Evolutionary conservation across 1,139 yeast genomes (phyloP).

Genomic region (Taiozyma sp.): DNA sequence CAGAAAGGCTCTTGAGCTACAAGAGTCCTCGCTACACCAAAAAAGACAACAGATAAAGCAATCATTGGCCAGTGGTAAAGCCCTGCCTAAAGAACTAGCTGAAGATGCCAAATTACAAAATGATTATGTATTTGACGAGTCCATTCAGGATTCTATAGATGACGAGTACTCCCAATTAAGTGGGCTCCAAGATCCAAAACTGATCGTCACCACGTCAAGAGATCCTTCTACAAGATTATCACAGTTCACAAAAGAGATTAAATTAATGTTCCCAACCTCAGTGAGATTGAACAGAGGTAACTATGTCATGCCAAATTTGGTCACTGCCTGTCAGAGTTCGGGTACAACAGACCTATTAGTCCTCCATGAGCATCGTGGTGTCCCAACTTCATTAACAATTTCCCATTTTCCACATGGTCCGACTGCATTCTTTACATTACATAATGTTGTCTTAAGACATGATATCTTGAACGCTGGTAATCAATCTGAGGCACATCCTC

Average conservation of each 20-base stretch:
- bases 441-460: conserved; percentile 91
- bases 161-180: conserved; percentile 88
- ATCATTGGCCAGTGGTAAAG: conserved; percentile 88
- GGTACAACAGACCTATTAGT: conserved; percentile 79
- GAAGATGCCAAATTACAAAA: conserved; percentile 79
- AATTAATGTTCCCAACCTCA: conserved; percentile 83
- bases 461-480: conserved; percentile 85
- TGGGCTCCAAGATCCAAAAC: conserved; percentile 88
- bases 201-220: conserved; percentile 89
- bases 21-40: conserved; percentile 80
- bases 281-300: conserved; percentile 91
- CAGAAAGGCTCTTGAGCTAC: conserved; percentile 82
- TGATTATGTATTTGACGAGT: conserved; percentile 81
- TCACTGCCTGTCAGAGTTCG: conserved; percentile 73
- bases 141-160: conserved; percentile 60
- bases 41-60: conserved; percentile 83
- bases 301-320: conserved; percentile 78
- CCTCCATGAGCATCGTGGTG: conserved; percentile 96
- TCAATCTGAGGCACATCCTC: conserved; percentile 90
- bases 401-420: conserved; percentile 99
- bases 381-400: conserved; percentile 87
- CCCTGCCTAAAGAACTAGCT: conserved; percentile 82
- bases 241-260: conserved; percentile 91
- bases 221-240: conserved; percentile 80
- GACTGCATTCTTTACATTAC: conserved; percentile 88